Base-by-base conservation (phyloP, 805 yeast genomes). In the Spathaspora passalidarum region DNA sequence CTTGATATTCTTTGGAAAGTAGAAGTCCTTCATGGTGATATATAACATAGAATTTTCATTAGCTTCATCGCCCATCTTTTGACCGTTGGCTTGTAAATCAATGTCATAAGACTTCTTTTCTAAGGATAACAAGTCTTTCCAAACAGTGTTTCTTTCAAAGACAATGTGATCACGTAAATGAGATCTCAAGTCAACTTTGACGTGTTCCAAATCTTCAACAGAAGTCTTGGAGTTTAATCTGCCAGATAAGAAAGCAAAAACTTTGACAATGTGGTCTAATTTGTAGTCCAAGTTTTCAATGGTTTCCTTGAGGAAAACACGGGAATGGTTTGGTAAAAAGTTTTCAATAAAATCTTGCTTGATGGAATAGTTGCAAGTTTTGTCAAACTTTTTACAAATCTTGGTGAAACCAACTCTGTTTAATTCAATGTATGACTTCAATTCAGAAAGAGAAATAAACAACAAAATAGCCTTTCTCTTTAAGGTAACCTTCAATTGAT, bases 71-170 rank as follows among this genome's bases (percentile, higher is more conserved):
- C 66, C 66, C 60, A 60, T 58, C 40, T 60, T 62, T 19, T 44
- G 42, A 7, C 51, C 46, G 19, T 54, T 49, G 16, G 44, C 38
- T 22, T 50, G 49, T 17, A 63, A 40, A 43, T 63, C 53, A 47
- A 66, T 56, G 47, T 62, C 61, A 50, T 63, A 65, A 18, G 63
- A 50, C 36, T 55, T 56, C 53, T 59, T 61, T 47, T 65, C 69
- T 56, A 91, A 66, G 18, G 94, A 92, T 61, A 92, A 85, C 85
- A 92, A 84, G 64, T 92, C 97, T 61, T 94, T 84, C 99, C 99
- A 92, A 22, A 92, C 97, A 0, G 97, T 92, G 62, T 90, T 90
- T 63, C 99, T 79, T 67, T 92, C 98, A 95, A 97, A 92, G 16
- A 91, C 96, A 29, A 92, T 87, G 63, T 92, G 96, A 57, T 92